Evolutionary conservation across 108 stramenopile species (phyloP), one percentile per base, ranked within the genome.

Genomic region (Nitzschia sp.): DNA sequence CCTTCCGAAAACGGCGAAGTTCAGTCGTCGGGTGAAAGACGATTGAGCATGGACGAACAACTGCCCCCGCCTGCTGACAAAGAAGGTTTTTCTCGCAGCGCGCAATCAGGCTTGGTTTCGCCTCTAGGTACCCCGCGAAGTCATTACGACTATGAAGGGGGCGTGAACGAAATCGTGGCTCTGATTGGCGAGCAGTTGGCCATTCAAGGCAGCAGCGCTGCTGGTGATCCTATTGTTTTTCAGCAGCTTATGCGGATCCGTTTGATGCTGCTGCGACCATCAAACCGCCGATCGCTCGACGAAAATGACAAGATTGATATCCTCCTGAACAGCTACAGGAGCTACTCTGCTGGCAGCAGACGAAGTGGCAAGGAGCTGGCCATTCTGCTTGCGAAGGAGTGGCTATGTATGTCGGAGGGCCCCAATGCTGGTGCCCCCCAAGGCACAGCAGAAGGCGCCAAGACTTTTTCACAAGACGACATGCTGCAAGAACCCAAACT

Each of bases 231-330:
- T 8, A n/a, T 33, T 0, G 33, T 27, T 36, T 61, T 74, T 54
- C 67, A 64, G 25, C 26, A 74, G 24, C 70, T 82, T 19, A 83
- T 85, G 79, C 68, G 68, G 31, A 77, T 86, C 4, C 78, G 85
- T 15, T 46, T 90, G 26, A 60, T 86, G 45, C 71, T 90, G 11
- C 75, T 90, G 31, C 81, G 83, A 45, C 72, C 84, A 29, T 25
- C 56, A 26, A 73, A 59, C 32, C 75, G 80, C 38, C 82, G 88
- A 51, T 62, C 76, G 2, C 18, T 32, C 5, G 49, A 68, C 17
- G 88, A 90, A 36, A 74, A 75, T 46, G 82, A 86, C 3, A 21
- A 77, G 19, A 68, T 83, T 28, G 74, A 81, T 17, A 62, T 78
- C 28, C 66, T 90, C 18, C 75, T 74, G 63, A 67, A 71, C 11